Base-by-base conservation (phyloP, 768 basidiomycete species). In the Tulasnella sp. region DNA sequence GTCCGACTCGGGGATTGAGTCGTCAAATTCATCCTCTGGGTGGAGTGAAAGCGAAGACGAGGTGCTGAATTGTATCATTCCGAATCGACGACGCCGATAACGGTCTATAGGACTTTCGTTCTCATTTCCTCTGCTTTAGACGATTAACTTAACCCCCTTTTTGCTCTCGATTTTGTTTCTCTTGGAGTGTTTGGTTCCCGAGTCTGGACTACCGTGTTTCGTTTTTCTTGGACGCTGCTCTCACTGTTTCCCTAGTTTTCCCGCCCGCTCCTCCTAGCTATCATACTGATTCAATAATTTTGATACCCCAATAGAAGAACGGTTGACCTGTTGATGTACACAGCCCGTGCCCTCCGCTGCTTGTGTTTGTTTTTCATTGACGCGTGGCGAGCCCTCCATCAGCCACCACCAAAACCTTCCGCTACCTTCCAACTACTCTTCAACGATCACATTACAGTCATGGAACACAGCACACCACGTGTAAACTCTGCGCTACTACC, bases 401-500 rank as follows among this genome's bases (percentile, higher is more conserved):
- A 12, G 32, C 52, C 52, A 32, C 52, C 52, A 52, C 5, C 22
- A 59, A 22, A 40, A 40, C 40, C 40, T 16, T 16, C 40, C 40
- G 40, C 40, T 40, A 16, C 40, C 40, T 40, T 40, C 16, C 40
- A 7, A 40, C 7, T 40, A 40, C 16, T 40, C 7, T 40, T 40
- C 40, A 16, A 40, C 40, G 40, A 40, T 7, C 22, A 17, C 14
- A 19, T 19, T 19, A 40, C 39, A 22, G 19, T 41, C 22, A 70
- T 70, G 69, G 81, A 82, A 22, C 34, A 77, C 41, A 63, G 75
- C 22, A 80, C 80, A 68, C 83, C 86, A 26, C 86, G 89, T 75
- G 86, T 90, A 76, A 91, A 91, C 77, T 84, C 86, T 32, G 84
- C 85, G 0, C 84, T 84, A 72, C 83, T 91, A 8, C 76, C 82